Evolutionary conservation across 257 asterid genomes (phyloP), one percentile per base, ranked within the genome.

Genomic region (Asclepias syriaca): DNA sequence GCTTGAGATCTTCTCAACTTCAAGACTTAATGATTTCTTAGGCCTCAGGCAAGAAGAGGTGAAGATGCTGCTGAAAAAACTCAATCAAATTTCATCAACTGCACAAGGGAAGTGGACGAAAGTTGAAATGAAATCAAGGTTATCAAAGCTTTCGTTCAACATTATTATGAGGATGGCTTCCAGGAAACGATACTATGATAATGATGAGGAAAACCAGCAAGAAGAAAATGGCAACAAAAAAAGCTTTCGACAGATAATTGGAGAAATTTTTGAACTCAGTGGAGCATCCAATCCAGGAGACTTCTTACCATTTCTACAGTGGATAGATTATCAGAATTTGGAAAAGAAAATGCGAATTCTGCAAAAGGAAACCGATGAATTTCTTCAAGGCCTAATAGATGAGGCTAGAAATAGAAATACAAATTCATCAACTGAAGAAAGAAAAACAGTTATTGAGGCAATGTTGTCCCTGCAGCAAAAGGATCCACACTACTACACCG

Each of bases 351-450:
- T 79, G 73, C 3, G 24, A 65, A 24, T 21, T 27, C 32, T 79
- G 34, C 68, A 65, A 63, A 59, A 18, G 13, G 14, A 51, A 15
- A 70, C 19, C 8, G 79, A 79, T 39, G 69, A 21, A 2, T 79
- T 70, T 65, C 56, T 79, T 15, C 82, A 79, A 29, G 74, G 60
- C 24, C 8, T 74, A 22, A 24, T 79, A 12, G 82, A 79, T 43
- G 77, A 79, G 46, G 16, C 9, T 19, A 70, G 74, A 46, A 14
- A 66, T 1, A 50, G 37, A 8, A 65, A 43, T 1, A 8, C 12
- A 27, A 53, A 54, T 29, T 29, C 34, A 53, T 21, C 6, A 11
- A 19, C 6, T 12, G 19, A 37, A 59, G n/a, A 27, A 9, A 59
- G 40, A 3, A 65, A 64, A 19, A 50, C 66, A 16, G 54, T 53